Conservation (phyloP, 2,329 filamentous ascomycete genomes). For the Alternaria arborescens region DNA sequence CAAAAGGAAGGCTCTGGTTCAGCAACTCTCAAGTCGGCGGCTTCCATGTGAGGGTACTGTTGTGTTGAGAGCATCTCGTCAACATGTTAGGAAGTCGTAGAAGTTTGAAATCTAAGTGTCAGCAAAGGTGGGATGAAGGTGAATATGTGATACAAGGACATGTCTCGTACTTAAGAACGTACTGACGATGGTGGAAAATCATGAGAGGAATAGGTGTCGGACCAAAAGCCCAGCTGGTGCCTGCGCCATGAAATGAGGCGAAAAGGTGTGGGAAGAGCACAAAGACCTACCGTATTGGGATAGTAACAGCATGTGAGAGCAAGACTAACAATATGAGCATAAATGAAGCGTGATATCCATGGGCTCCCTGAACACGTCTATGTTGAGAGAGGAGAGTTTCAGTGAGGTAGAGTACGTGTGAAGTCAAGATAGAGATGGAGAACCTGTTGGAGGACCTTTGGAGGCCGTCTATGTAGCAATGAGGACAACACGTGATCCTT, state of each 20-base stretch:
- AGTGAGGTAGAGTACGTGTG: neutral
- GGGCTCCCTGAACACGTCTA: fast-evolving
- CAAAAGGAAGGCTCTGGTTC: neutral
- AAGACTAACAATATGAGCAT: neutral
- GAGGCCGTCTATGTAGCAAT: neutral
- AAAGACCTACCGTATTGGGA: neutral
- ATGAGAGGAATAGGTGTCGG: neutral
- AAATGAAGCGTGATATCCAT: neutral
- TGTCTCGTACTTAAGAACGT: neutral
- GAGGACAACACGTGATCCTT: neutral
- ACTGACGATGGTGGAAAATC: too few species aligned
- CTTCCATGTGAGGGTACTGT: neutral
- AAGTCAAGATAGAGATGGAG: neutral
- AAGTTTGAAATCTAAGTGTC: neutral
- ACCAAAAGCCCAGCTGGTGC: neutral
- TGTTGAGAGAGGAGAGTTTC: neutral
- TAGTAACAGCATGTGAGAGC: neutral
- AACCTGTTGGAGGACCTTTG: neutral
- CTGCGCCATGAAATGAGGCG: neutral
- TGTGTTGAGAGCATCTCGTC: neutral
- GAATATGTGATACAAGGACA: neutral
- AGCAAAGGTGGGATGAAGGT: neutral
- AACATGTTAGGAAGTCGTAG: neutral
- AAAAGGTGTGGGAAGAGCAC: neutral
- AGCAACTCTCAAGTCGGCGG: neutral